These are phyloP conservation scores for Chrysanthemum makinoi DNA, from an alignment of 129 eudicot species.

Conservation along the genomic window DNA sequence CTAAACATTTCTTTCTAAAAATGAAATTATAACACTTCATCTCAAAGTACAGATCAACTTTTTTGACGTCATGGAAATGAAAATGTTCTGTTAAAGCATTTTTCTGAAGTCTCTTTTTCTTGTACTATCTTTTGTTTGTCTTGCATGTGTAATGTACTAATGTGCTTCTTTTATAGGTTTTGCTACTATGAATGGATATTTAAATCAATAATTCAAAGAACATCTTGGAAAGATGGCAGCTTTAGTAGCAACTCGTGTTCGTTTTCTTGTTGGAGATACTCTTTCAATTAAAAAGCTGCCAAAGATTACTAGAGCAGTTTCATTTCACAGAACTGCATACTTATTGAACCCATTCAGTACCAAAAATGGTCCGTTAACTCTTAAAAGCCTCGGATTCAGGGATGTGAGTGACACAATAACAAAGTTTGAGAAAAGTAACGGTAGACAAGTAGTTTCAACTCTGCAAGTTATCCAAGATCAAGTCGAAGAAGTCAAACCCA, in stretches of 20 bases:
- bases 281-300: constrained; percentile 42
- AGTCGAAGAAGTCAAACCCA: constrained; percentile 32
- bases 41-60: neutral
- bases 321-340: constrained; percentile 40
- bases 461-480: constrained; percentile 30
- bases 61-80: neutral
- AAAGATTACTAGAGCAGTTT: constrained; percentile 40
- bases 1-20: neutral
- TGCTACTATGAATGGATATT: constrained; percentile 20
- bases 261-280: constrained; percentile 60
- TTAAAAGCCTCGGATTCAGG: constrained; percentile 65
- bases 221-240: constrained; percentile 45
- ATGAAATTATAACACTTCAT: no score
- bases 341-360: constrained; percentile 31
- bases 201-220: constrained; percentile 17
- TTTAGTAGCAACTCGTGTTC: constrained; percentile 59
- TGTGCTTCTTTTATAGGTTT: constrained; percentile 20
- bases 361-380: constrained; percentile 53
- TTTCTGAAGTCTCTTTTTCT: neutral
- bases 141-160: neutral
- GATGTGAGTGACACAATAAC: constrained; percentile 27
- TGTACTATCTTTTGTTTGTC: neutral
- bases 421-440: constrained; percentile 36
- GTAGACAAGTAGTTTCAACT: constrained; percentile 37
- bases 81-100: neutral